Percentiles rank a stretch among this genome's conserved stretches.
Evolutionary conservation across 78 protist genomes (phyloP).

Genomic region (slime mould (Dictyostelium discoideum)): DNA sequence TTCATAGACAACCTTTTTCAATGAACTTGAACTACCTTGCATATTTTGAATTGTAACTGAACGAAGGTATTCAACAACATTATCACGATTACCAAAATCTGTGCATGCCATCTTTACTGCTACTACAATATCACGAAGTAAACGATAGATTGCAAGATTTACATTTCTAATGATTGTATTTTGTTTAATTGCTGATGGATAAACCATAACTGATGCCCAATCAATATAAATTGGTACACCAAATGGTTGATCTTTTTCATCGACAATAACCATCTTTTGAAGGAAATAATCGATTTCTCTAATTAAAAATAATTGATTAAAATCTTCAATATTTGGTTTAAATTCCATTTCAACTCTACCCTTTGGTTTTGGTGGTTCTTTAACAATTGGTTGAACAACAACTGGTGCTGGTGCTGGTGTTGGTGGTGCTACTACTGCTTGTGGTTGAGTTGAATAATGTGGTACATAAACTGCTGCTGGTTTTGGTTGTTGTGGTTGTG

Average conservation of each 20-base stretch:
- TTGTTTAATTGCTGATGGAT: constrained; percentile 62
- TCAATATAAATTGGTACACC: constrained; percentile 74
- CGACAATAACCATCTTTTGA: background rate
- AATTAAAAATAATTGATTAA: background rate
- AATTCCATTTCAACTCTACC: constrained; percentile 69
- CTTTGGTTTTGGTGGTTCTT: constrained; percentile 55
- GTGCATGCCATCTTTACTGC: constrained; percentile 57
- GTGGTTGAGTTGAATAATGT: constrained; percentile 12
- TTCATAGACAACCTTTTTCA: constrained; percentile 64
- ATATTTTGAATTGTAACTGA: constrained; percentile 62
- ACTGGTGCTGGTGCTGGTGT: constrained; percentile 11
- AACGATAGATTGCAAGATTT: constrained; percentile 42
- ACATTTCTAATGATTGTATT: constrained; percentile 40
- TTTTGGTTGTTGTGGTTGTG: constrained; percentile 3
- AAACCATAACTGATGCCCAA: constrained; percentile 64
- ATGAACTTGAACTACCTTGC: constrained; percentile 22
- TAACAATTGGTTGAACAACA: constrained; percentile 1
- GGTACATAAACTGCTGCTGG: constrained; percentile 28
- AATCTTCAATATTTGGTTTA: constrained; percentile 34
- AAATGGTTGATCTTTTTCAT: constrained; percentile 51
- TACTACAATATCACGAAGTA: constrained; percentile 15
- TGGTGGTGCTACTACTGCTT: background rate
- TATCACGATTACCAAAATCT: constrained; percentile 29
- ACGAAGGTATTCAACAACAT: constrained; percentile 39
- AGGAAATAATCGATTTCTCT: constrained; percentile 53